phyloP scores from a whole-genome alignment of 345 rosid species.

The Aquilaria yunnanensis region DNA sequence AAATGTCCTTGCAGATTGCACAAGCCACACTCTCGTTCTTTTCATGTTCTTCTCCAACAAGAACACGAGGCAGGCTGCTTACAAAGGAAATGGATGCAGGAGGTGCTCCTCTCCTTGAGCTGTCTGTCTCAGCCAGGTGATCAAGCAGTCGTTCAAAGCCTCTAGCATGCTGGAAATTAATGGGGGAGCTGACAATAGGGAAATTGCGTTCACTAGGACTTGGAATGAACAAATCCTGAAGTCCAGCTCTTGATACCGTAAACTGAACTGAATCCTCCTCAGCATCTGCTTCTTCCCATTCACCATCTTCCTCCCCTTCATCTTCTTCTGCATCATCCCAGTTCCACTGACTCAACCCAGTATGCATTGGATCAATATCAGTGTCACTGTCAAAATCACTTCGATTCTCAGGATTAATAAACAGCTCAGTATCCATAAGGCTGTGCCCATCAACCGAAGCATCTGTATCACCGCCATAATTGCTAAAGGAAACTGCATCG shows the following conservation, averaged over 20 bases:
- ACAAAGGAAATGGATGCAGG: constrained; percentile 73
- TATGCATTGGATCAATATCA: constrained; percentile 95
- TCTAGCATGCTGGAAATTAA: constrained; percentile 34
- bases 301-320: constrained; percentile 44
- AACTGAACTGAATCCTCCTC: constrained; percentile 37
- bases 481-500: constrained; percentile 66
- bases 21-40: constrained; percentile 48
- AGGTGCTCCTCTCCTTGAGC: constrained; percentile 82
- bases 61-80: constrained; percentile 48
- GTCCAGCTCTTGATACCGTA: constrained; percentile 18
- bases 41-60: constrained; percentile 37
- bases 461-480: constrained; percentile 76
- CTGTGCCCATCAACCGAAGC: constrained; percentile 60
- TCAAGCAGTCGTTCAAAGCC: constrained; percentile 73
- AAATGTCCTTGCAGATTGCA: constrained; percentile 87
- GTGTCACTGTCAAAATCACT: constrained; percentile 62
- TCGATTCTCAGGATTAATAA: constrained; percentile 37
- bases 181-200: constrained; percentile 18
- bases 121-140: constrained; percentile 65
- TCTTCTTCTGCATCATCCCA: constrained; percentile 57
- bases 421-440: constrained; percentile 43
- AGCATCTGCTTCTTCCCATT: constrained; percentile 53
- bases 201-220: constrained; percentile 40
- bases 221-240: constrained; percentile 27
- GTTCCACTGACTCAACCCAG: constrained; percentile 70